Base-by-base conservation (phyloP, 352 stramenopile species). In the Globisporangium nagaii region DNA sequence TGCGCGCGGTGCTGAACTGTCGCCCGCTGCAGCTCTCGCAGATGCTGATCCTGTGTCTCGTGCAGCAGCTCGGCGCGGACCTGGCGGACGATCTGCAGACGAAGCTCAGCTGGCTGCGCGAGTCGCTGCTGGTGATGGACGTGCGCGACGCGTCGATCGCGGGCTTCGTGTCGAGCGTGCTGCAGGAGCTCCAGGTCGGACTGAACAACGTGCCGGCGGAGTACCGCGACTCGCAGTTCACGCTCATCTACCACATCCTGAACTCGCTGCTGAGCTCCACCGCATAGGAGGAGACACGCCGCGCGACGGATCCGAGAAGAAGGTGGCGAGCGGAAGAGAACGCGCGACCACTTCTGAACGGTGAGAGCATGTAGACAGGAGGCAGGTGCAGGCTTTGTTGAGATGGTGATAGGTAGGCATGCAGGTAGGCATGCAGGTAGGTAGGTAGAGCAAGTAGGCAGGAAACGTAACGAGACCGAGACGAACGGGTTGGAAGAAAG, bases 51-150 rank as follows among this genome's bases (percentile, higher is more conserved):
- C 58, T 93, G 53, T 93, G 84, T 41, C 67, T 93, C 15, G 84
- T 93, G 24, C 84, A 93, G 62, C 84, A 93, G 40, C 69, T 93
- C 31, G 84, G 84, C 25, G 78, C 80, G 1, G 81, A 91, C 27
- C 51, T 91, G 7, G 68, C 56, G 1, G 76, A 88, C 52, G 76
- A 90, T 32, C 45, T 89, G 27, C 51, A 75, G 48, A 79, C 84
- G 25, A 90, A 88, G 62, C 61, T 93, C 3, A 66, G 71, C 43
- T 93, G 84, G 84, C 60, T 93, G 56, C 79, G 79, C 24, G 84
- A 91, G 61, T 86, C 79, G 25, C 67, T 93, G 31, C 57, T 93
- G 24, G 79, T 91, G n/a, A 90, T 92, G 81, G 73, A 94, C 56
- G 67, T 76, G 10, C 73, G 70, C 4, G 84, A 92, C 50, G 58